Conservation (phyloP, 2,329 filamentous ascomycete genomes). For the Pyrenochaeta sp. region DNA sequence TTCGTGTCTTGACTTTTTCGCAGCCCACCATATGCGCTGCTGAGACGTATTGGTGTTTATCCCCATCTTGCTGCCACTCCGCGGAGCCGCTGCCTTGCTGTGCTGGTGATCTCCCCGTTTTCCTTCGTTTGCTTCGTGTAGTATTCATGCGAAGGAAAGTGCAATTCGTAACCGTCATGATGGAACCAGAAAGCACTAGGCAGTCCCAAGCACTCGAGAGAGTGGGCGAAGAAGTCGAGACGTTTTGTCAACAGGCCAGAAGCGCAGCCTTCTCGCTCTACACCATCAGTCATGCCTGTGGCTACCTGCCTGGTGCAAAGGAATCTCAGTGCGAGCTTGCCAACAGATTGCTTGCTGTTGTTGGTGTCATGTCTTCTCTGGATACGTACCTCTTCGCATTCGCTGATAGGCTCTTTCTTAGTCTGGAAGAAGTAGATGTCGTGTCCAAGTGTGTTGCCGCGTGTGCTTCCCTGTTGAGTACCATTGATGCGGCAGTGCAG, state of each 20-base stretch:
- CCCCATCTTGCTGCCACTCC: background rate
- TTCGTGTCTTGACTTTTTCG: too few relatives aligned
- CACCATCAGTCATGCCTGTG: slow-evolving; percentile 12
- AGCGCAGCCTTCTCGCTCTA: slow-evolving; percentile 9
- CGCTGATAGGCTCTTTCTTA: background rate
- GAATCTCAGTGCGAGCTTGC: background rate
- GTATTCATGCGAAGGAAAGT: background rate
- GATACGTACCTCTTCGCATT: background rate
- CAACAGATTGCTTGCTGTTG: background rate
- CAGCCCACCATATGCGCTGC: too few relatives aligned
- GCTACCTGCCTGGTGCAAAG: background rate
- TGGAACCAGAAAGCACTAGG: too few relatives aligned
- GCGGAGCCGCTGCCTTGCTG: background rate
- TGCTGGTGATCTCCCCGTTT: background rate
- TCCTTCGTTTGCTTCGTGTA: background rate
- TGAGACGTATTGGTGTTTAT: background rate
- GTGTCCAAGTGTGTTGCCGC: background rate
- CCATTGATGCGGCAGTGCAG: background rate
- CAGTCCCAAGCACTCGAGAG: background rate
- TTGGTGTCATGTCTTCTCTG: background rate
- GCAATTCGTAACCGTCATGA: background rate
- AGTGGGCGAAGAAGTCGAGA: background rate
- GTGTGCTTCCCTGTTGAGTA: background rate
- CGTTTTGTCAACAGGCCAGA: background rate
- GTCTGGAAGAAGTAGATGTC: background rate